A percentile compares a stretch with the other conserved stretches of the same genome.
These are phyloP conservation scores for Penicillium chermesinum DNA, from an alignment of 495 filamentous ascomycete genomes.

Conservation along the genomic window DNA sequence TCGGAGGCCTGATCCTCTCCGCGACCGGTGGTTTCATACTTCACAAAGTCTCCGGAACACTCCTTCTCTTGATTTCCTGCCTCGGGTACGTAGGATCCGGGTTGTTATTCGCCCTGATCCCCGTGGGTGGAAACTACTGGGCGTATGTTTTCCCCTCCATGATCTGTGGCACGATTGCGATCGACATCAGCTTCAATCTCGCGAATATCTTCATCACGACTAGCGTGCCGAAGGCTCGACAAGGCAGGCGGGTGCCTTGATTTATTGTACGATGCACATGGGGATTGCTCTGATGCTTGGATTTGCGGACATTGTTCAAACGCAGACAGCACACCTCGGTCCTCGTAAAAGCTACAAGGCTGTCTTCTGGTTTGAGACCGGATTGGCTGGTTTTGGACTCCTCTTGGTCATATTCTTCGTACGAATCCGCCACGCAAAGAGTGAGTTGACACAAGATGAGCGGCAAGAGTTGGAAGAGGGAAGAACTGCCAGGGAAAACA, in stretches of 20 bases:
- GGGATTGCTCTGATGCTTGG: constrained; percentile 80
- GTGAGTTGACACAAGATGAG: constrained; percentile 66
- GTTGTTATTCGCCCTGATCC: constrained; percentile 68
- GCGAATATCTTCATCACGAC: constrained; percentile 83
- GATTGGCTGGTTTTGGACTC: constrained; percentile 49
- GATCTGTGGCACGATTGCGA: constrained; percentile 73
- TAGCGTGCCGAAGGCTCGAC: constrained; percentile 59
- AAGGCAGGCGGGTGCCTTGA: constrained; percentile 73
- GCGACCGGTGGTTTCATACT: constrained; percentile 69
- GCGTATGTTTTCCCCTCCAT: constrained; percentile 76
- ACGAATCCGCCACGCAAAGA: constrained; percentile 59
- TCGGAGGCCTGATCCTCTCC: constrained; percentile 69
- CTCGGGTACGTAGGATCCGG: constrained; percentile 59
- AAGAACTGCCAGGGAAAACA: background rate
- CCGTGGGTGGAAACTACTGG: constrained; percentile 58
- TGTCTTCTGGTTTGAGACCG: constrained; percentile 66
- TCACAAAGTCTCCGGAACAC: constrained; percentile 66
- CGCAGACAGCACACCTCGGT: constrained; percentile 43
- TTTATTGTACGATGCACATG: constrained; percentile 64
- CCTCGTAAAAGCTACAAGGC: constrained; percentile 52
- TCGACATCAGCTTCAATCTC: constrained; percentile 80
- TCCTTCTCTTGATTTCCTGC: constrained; percentile 64
- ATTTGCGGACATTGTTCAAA: constrained; percentile 65
- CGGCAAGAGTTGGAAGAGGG: constrained; percentile 33
- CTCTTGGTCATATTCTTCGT: constrained; percentile 58